Conservation (phyloP, 768 basidiomycete species). For the Pleurotus sapidus region DNA sequence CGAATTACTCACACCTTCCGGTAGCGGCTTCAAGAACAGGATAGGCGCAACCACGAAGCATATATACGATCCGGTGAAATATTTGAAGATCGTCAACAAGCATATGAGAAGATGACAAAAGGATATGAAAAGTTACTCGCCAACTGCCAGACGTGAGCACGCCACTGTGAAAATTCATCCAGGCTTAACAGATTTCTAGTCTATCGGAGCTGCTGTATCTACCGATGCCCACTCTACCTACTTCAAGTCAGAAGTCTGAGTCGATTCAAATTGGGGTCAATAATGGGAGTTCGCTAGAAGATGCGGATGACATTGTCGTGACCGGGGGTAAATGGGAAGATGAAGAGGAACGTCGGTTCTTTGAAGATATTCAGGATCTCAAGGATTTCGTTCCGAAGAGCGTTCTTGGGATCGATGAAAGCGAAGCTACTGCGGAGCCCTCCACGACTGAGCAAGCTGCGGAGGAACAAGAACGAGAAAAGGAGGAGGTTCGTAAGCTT, state of each 20-base stretch:
- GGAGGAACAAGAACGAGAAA: conserved; percentile 52
- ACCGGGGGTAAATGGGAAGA: conserved; percentile 95
- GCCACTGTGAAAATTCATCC: background rate
- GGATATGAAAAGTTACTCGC: conserved; percentile 88
- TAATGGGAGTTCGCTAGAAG: conserved; percentile 36
- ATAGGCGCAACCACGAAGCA: conserved; percentile 95
- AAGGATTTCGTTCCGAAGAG: conserved; percentile 89
- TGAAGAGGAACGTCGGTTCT: conserved; percentile 93
- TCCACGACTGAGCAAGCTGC: background rate
- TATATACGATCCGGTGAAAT: conserved; percentile 99
- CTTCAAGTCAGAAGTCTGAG: conserved; percentile 74
- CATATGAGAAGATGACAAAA: conserved; percentile 98
- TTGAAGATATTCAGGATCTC: conserved; percentile 88
- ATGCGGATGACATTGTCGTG: conserved; percentile 52
- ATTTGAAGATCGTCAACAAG: conserved; percentile 98
- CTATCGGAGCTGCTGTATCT: conserved; percentile 90
- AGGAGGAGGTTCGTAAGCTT: conserved; percentile 46
- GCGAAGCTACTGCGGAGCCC: conserved; percentile 26
- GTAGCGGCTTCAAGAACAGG: conserved; percentile 95
- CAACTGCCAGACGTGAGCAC: conserved; percentile 80
- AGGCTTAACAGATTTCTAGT: conserved; percentile 24
- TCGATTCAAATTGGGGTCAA: conserved; percentile 74
- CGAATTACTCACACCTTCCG: conserved; percentile 1
- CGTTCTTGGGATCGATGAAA: conserved; percentile 72
- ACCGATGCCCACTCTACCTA: conserved; percentile 80